Conservation (phyloP, 2,329 filamentous ascomycete species). For the Coleophoma eucalyptorum region DNA sequence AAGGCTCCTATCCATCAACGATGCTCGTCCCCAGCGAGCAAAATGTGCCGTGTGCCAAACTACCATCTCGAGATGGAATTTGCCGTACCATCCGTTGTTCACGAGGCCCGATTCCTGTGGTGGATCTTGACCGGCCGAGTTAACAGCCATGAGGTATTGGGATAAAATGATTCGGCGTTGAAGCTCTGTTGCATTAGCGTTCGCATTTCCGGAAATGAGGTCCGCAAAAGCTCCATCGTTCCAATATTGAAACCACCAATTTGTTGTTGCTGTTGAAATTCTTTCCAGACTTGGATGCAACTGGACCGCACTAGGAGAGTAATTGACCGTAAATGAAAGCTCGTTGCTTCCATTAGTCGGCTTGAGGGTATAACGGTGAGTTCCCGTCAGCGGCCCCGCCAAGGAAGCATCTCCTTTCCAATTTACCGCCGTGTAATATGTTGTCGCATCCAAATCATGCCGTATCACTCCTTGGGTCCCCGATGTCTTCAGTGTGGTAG, state of each 20-base stretch:
- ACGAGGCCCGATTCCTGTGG: constrained; percentile 41
- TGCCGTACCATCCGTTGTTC: constrained; percentile 44
- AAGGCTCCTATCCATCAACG: constrained; percentile 32
- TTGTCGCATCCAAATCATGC: constrained; percentile 33
- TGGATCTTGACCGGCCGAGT: constrained; percentile 33
- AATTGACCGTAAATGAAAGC: constrained; percentile 13
- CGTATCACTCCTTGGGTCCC: constrained; percentile 26
- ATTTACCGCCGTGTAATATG: constrained; percentile 29
- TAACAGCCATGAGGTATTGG: constrained; percentile 39
- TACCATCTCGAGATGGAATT: constrained; percentile 41
- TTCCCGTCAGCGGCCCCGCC: constrained; percentile 5
- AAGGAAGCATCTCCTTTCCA: constrained; percentile 16
- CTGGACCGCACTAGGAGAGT: constrained; percentile 4
- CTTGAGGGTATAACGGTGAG: constrained; percentile 18
- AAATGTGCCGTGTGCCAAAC: constrained; percentile 39
- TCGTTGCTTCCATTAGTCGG: background rate
- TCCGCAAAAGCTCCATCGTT: constrained; percentile 37
- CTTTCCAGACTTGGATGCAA: background rate
- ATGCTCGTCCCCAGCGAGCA: constrained; percentile 34
- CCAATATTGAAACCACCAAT: constrained; percentile 26
- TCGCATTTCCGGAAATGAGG: constrained; percentile 29
- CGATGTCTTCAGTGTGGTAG: constrained; percentile 21
- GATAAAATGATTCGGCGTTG: constrained; percentile 39
- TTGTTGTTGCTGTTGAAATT: constrained; percentile 5
- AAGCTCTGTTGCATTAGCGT: constrained; percentile 34